phyloP scores from a whole-genome alignment of 2,329 filamentous ascomycete genomes.

The Claviceps cyperi region DNA sequence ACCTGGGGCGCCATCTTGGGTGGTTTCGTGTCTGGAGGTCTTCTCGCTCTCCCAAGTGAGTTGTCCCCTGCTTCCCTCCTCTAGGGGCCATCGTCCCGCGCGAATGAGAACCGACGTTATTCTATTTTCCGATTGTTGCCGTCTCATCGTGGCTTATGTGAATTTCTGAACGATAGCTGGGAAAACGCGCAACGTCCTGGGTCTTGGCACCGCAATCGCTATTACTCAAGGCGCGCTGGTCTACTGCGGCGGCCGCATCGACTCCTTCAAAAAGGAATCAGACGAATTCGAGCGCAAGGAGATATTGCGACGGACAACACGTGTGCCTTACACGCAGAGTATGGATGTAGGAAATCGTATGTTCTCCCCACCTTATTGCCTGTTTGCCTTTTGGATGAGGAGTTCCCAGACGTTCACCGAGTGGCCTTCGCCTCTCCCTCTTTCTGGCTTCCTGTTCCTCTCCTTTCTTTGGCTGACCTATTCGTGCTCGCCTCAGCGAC shows the following conservation, averaged over 20 bases:
- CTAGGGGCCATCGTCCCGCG: too few species aligned
- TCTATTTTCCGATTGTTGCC: not conserved
- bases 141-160: not conserved
- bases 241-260: conserved; percentile 50
- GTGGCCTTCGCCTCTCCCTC: not conserved
- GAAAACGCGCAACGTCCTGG: conserved; percentile 55
- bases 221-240: conserved; percentile 48
- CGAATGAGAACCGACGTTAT: not conserved
- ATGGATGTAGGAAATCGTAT: conserved; percentile 74
- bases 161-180: conserved; percentile 13
- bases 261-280: conserved; percentile 38
- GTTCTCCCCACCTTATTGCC: conserved; percentile 8
- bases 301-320: conserved; percentile 55
- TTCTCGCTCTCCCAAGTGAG: conserved; percentile 61
- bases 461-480: not conserved
- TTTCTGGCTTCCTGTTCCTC: not conserved
- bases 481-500: conserved; percentile 43
- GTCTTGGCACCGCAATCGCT: conserved; percentile 45
- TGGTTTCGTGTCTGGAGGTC: conserved; percentile 60
- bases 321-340: conserved; percentile 65
- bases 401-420: not conserved
- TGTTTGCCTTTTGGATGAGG: not conserved
- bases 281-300: conserved; percentile 67
- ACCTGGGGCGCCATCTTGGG: conserved; percentile 58
- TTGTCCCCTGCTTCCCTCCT: not conserved